Evolutionary conservation across 140 eudicot genomes (phyloP).

Genomic region (Anethum foeniculum): DNA sequence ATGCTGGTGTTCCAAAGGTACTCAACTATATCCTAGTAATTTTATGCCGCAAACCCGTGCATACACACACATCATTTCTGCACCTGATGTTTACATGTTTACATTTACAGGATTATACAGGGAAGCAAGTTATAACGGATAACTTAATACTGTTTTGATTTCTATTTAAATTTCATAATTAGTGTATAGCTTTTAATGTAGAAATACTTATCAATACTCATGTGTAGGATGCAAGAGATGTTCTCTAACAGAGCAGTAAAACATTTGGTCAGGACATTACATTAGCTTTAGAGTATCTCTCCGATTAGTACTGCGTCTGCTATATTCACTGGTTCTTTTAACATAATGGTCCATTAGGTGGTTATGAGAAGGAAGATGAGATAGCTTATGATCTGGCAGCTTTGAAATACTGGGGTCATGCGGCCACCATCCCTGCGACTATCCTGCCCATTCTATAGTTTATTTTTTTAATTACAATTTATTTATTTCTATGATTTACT

Average conservation of each 20-base stretch:
- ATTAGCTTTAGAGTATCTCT: neutral
- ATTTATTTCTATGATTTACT: neutral
- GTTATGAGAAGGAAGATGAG: constrained; percentile 94
- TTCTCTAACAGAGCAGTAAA: neutral
- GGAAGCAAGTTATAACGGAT: constrained; percentile 41
- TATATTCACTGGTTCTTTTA: neutral
- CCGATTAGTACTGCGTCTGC: neutral
- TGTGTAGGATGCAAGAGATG: neutral
- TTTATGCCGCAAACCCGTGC: neutral
- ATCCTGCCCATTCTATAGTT: constrained; percentile 2
- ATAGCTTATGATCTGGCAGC: constrained; percentile 94
- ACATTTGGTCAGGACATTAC: neutral
- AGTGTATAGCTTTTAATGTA: too few relatives aligned
- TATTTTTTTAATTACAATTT: neutral
- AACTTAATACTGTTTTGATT: constrained; percentile 23
- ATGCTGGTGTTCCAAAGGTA: constrained; percentile 96
- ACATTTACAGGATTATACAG: constrained; percentile 55
- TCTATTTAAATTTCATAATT: too few relatives aligned
- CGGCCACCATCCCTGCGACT: constrained; percentile 90
- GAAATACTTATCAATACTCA: too few relatives aligned
- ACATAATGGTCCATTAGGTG: constrained; percentile 36
- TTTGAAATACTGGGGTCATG: constrained; percentile 88
- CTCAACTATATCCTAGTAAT: neutral
- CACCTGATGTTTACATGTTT: too few relatives aligned
- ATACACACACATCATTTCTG: neutral